Evolutionary conservation across 164 flowering plant species (phyloP).

Genomic region (Vitis rupestris): DNA sequence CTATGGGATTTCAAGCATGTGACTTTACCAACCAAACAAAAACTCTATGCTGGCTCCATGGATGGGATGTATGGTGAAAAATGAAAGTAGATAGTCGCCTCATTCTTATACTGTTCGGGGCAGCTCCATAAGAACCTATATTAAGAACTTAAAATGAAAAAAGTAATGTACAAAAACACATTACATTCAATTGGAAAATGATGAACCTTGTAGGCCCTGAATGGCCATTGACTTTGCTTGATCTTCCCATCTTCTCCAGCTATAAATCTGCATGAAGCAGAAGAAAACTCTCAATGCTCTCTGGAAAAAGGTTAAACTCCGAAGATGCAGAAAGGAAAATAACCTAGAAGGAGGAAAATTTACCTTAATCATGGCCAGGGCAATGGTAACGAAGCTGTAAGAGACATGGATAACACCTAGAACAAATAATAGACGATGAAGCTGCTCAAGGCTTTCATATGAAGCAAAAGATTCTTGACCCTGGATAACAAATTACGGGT

Average conservation of each 20-base stretch:
- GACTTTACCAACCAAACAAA: conserved; percentile 83
- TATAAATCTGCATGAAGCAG: conserved; percentile 58
- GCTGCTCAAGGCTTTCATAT: conserved; percentile 85
- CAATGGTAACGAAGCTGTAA: conserved; percentile 64
- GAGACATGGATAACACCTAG: conserved; percentile 74
- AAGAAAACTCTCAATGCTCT: neutral
- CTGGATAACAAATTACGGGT: conserved; percentile 30
- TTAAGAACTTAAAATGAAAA: neutral
- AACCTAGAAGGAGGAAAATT: conserved; percentile 2
- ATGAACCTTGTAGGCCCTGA: conserved; percentile 38
- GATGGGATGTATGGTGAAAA: conserved; percentile 69
- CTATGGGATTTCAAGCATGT: neutral
- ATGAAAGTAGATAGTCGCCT: conserved; percentile 60
- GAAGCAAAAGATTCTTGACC: conserved; percentile 81
- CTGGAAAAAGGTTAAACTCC: conserved; percentile 3
- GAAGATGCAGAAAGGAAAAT: neutral
- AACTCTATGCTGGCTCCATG: conserved; percentile 76
- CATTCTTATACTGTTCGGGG: conserved; percentile 22
- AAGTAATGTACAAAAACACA: neutral
- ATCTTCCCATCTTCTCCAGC: conserved; percentile 90
- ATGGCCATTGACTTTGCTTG: conserved; percentile 52
- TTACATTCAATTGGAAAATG: conserved; percentile 1
- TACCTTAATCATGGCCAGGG: conserved; percentile 85
- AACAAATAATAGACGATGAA: conserved; percentile 79
- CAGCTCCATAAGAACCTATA: conserved; percentile 30